Evolutionary conservation across 2,329 filamentous ascomycete species (phyloP), one percentile per base, ranked within the genome.

Genomic region (Nemania sp.): DNA sequence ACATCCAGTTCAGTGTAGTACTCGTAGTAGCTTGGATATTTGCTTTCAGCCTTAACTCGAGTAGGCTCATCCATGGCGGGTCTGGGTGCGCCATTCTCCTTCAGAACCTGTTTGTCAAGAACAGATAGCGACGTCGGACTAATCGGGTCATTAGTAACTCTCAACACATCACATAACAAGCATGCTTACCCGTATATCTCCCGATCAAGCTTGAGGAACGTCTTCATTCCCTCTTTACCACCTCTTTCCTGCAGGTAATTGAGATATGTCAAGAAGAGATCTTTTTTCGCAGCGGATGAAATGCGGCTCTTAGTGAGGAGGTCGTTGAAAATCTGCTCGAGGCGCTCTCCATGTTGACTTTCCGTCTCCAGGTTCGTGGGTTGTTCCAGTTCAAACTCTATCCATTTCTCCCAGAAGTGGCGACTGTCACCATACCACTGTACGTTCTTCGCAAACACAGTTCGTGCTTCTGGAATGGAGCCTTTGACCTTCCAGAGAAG

Each of bases 401-500:
- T 81, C 78, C 91, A 97, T 66, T 84, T 89, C 63, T 86, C 80
- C 93, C 94, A 99, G 77, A 97, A 97, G 37, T 89, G 79, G 28
- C 86, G 83, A 70, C 91, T 96, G 68, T 94, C 90, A 2, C 86
- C 80, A 69, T 95, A 96, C 79, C 86, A 90, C 68, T 91, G 86
- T 51, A 89, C 80, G 64, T 96, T 93, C 72, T 87, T 88, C 57
- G 85, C 76, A 75, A 93, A 97, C 1, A 96, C 83, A 48, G 88
- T 83, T 23, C 94, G 88, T 33, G 92, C 92, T 65, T 93, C 90
- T 8, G 90, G 86, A 0, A 84, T 78, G 0, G 86, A 87, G 14
- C 90, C 89, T 75, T 93, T 92, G 68, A 88, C 83, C 73, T 91
- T 94, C 90, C 91, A 97, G 37, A 96, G 69, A 50, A 97, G 77